Evolutionary conservation across 2,329 filamentous ascomycete species (phyloP).

Genomic region (Calonectria fujianensis): DNA sequence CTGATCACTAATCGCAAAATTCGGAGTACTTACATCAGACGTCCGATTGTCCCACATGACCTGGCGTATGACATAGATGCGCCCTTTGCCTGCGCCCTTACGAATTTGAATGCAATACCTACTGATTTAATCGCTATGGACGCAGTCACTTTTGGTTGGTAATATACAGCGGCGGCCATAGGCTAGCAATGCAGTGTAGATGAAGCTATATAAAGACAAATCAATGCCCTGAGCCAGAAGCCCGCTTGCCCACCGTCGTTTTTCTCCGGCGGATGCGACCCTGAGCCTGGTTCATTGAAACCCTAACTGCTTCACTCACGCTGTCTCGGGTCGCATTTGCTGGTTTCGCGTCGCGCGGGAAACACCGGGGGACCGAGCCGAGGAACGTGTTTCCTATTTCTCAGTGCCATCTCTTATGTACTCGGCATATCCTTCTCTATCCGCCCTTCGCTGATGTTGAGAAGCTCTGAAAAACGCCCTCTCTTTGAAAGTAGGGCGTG

Average conservation of each 20-base stretch:
- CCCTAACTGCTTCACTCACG: not conserved
- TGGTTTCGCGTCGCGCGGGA: not conserved
- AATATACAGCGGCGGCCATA: not conserved
- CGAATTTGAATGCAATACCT: not conserved
- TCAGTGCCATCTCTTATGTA: not conserved
- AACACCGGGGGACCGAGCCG: not conserved
- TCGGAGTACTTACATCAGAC: constrained; percentile 45
- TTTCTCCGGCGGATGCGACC: not conserved
- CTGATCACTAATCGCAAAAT: constrained; percentile 40
- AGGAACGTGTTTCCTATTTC: not conserved
- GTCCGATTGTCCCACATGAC: constrained; percentile 44
- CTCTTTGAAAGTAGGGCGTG: constrained; percentile 70
- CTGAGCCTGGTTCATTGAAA: not conserved
- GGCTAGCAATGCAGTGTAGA: not conserved
- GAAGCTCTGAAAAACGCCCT: constrained; percentile 69
- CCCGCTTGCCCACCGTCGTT: not conserved
- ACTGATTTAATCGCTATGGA: not conserved
- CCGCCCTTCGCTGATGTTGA: constrained; percentile 58
- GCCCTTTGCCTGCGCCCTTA: constrained; percentile 5
- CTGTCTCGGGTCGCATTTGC: not conserved
- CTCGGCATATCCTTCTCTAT: not conserved
- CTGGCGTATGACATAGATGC: constrained; percentile 22
- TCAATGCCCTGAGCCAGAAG: not conserved
- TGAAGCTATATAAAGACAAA: not conserved
- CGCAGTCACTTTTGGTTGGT: not conserved